A percentile compares a stretch with the other conserved stretches of the same genome.
phyloP scores from a whole-genome alignment of 1,139 yeast species.

The Saccharomyces uvarum region DNA sequence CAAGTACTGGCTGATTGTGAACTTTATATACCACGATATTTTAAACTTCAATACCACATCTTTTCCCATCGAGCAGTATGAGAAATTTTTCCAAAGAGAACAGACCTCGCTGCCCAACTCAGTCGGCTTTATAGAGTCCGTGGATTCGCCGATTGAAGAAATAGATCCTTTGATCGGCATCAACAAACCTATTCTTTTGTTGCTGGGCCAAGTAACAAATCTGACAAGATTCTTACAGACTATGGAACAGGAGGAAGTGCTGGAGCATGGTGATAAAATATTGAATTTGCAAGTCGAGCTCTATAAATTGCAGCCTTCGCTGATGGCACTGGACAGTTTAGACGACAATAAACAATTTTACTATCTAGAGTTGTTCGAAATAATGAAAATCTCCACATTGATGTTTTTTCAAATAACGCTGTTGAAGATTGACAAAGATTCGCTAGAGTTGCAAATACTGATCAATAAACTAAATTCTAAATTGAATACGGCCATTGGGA shows the following conservation, averaged over 20 bases:
- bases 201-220: constrained; percentile 63
- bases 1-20: constrained; percentile 66
- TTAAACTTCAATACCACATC: constrained; percentile 53
- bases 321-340: constrained; percentile 2
- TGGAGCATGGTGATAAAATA: neutral
- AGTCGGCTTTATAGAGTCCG: constrained; percentile 9
- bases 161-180: constrained; percentile 68
- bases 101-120: constrained; percentile 17
- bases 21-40: constrained; percentile 76
- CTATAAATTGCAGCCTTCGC: constrained; percentile 8
- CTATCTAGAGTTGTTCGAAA: constrained; percentile 59
- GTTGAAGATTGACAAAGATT: constrained; percentile 33
- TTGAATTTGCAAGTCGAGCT: neutral
- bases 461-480: neutral
- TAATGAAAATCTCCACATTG: constrained; percentile 63
- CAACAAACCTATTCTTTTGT: constrained; percentile 55
- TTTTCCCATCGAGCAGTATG: constrained; percentile 51
- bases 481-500: neutral
- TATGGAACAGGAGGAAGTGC: neutral
- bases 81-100: constrained; percentile 40
- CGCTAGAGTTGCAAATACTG: constrained; percentile 30
- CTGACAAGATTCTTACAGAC: constrained; percentile 36
- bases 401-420: constrained; percentile 59
- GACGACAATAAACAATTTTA: neutral
- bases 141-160: constrained; percentile 28